These are phyloP conservation scores for Nemania sp. DNA, from an alignment of 2,329 filamentous ascomycete species.

Conservation along the genomic window DNA sequence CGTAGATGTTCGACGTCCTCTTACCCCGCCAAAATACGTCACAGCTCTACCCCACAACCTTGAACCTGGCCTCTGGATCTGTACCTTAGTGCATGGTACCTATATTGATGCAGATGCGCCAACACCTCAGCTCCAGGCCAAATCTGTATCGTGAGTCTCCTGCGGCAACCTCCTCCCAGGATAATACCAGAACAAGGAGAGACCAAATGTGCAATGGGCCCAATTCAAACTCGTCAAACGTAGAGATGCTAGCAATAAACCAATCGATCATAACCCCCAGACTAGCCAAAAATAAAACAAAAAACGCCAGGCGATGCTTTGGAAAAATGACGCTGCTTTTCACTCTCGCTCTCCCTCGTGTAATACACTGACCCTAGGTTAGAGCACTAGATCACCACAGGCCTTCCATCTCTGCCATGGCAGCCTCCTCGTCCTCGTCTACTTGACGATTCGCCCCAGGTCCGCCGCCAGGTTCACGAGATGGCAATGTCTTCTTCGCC, in stretches of 20 bases:
- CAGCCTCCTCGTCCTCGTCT: slow-evolving; percentile 28
- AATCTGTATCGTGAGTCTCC: too few species aligned
- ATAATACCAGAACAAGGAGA: neutral
- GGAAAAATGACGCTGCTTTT: neutral
- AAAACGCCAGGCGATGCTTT: slow-evolving; percentile 9
- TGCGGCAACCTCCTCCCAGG: too few species aligned
- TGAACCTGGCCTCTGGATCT: too few species aligned
- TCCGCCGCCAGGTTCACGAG: neutral
- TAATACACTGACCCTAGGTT: neutral
- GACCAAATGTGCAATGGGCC: neutral
- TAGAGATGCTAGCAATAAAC: neutral
- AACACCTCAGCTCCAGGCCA: too few species aligned
- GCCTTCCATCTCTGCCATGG: slow-evolving; percentile 52
- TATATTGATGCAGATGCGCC: too few species aligned
- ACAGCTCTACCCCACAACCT: slow-evolving; percentile 1
- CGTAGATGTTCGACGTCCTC: too few species aligned
- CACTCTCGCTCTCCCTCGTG: too few species aligned
- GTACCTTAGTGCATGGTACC: too few species aligned
- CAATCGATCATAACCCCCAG: neutral
- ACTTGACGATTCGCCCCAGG: neutral
- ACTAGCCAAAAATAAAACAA: too few species aligned
- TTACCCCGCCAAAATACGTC: slow-evolving; percentile 28
- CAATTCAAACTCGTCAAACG: neutral
- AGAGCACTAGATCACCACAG: slow-evolving; percentile 49
- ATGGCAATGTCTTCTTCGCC: neutral